Percentiles rank a stretch among this genome's conserved stretches.
phyloP scores from a whole-genome alignment of 768 basidiomycete genomes.

The Daedaleopsis sinensis region DNA sequence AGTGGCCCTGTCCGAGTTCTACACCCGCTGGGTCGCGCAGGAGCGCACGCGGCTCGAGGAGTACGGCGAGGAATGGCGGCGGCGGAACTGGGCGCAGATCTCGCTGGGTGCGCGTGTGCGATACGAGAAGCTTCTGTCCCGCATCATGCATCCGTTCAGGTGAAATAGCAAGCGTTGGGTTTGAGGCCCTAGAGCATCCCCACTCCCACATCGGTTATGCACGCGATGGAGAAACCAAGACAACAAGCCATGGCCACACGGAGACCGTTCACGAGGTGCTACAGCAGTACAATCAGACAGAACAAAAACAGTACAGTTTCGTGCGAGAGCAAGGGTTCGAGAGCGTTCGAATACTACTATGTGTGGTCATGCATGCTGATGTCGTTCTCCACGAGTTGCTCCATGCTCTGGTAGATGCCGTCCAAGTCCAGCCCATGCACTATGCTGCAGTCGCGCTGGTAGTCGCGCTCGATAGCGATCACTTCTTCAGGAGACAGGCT shows the following conservation, averaged over 20 bases:
- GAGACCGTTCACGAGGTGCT: not conserved
- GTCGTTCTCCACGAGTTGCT: slow-evolving; percentile 61
- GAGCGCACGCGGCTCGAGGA: slow-evolving; percentile 58
- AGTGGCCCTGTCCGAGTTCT: slow-evolving; percentile 72
- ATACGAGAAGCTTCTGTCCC: slow-evolving; percentile 37
- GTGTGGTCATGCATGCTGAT: slow-evolving; percentile 7
- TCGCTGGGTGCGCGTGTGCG: slow-evolving; percentile 59
- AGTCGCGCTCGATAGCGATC: slow-evolving; percentile 60
- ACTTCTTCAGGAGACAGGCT: slow-evolving; percentile 70
- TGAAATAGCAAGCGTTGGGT: not conserved
- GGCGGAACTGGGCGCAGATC: slow-evolving; percentile 60
- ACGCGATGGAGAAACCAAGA: no score
- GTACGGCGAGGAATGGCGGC: slow-evolving; percentile 72
- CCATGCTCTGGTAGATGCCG: slow-evolving; percentile 63
- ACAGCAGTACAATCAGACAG: not conserved
- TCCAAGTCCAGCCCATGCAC: slow-evolving; percentile 59
- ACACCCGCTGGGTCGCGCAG: slow-evolving; percentile 72
- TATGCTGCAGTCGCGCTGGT: slow-evolving; percentile 58
- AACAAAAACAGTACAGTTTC: slow-evolving; percentile 3
- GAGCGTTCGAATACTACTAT: not conserved
- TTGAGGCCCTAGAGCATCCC: not conserved
- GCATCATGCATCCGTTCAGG: slow-evolving; percentile 22
- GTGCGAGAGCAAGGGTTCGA: not conserved
- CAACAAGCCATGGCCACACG: no score
- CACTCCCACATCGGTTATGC: not conserved